These are phyloP conservation scores for Cystofilobasidium bisporidii DNA, from an alignment of 768 basidiomycete species.

Conservation along the genomic window DNA sequence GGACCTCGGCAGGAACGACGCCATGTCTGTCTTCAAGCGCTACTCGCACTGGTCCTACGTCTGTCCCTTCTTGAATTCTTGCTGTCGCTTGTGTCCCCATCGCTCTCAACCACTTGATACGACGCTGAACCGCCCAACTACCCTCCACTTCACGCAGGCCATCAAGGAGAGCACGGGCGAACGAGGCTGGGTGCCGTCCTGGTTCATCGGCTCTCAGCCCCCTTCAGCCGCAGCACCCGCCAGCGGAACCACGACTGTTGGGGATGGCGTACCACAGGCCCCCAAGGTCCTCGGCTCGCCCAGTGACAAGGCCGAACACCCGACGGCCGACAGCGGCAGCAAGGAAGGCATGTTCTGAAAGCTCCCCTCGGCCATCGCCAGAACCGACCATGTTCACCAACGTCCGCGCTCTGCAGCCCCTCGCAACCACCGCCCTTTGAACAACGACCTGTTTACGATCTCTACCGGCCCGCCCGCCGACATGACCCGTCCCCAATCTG, in stretches of 20 bases:
- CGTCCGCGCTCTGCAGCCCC: too few species aligned
- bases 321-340: background rate
- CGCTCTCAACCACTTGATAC: background rate
- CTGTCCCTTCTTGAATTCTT: background rate
- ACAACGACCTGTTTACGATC: too few species aligned
- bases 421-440: too few species aligned
- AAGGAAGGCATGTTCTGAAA: too few species aligned
- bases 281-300: background rate
- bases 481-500: too few species aligned
- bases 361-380: too few species aligned
- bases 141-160: background rate
- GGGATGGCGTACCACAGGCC: background rate
- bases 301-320: background rate
- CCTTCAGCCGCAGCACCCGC: background rate
- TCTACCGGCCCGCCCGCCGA: too few species aligned
- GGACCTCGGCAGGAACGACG: constrained; percentile 76
- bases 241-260: background rate
- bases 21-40: constrained; percentile 85
- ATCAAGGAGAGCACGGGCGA: constrained; percentile 21
- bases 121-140: too few species aligned
- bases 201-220: background rate
- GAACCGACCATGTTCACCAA: too few species aligned
- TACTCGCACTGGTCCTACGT: constrained; percentile 96
- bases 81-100: too few species aligned
- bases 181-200: background rate